A percentile compares a stretch with the other conserved stretches of the same genome.
Conservation (phyloP, 768 basidiomycete genomes). For the Phaeolepiota aurea region DNA sequence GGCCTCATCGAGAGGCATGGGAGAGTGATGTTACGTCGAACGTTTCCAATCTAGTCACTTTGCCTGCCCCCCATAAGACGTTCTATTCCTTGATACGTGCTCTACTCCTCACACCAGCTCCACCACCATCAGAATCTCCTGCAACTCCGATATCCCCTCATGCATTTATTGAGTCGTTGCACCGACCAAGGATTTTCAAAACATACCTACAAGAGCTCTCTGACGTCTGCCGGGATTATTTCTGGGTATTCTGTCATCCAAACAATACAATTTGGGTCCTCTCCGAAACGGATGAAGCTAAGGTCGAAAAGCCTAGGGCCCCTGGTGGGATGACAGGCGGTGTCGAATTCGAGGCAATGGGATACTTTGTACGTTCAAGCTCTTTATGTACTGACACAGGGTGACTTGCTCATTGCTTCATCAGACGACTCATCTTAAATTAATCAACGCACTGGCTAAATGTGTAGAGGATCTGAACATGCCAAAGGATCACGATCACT, state of each 20-base stretch:
- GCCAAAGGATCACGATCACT: slow-evolving; percentile 61
- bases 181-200: slow-evolving; percentile 26
- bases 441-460: slow-evolving; percentile 75
- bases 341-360: slow-evolving; percentile 96
- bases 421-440: slow-evolving; percentile 81
- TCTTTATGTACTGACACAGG: slow-evolving; percentile 1
- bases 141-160: slow-evolving; percentile 42
- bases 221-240: slow-evolving; percentile 89
- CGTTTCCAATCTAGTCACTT: slow-evolving; percentile 43
- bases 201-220: slow-evolving; percentile 42
- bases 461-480: slow-evolving; percentile 57
- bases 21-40: slow-evolving; percentile 33
- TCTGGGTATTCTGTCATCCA: slow-evolving; percentile 96
- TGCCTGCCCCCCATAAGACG: slow-evolving; percentile 67
- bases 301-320: slow-evolving; percentile 85
- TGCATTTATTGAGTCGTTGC: slow-evolving; percentile 59
- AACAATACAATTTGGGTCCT: slow-evolving; percentile 89
- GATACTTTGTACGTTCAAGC: slow-evolving; percentile 70
- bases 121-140: slow-evolving; percentile 23
- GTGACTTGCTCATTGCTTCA: background rate
- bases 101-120: slow-evolving; percentile 51
- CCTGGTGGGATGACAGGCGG: slow-evolving; percentile 99
- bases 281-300: slow-evolving; percentile 71
- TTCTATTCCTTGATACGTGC: slow-evolving; percentile 69
- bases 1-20: slow-evolving; percentile 48